Evolutionary conservation across 805 yeast genomes (phyloP).

Genomic region (Pichia phayaonensis): DNA sequence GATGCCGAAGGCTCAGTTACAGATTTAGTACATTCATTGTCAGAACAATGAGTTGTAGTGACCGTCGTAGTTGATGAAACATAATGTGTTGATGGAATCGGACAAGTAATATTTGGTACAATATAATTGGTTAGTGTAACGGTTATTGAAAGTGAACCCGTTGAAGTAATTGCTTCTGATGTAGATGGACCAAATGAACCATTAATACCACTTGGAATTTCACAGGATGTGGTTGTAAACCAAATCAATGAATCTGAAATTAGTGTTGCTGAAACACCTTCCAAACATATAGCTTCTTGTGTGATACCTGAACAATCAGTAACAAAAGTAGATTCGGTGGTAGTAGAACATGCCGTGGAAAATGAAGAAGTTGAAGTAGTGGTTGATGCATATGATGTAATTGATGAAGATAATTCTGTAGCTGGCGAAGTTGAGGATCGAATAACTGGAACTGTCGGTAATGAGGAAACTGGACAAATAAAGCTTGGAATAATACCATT

Average conservation of each 20-base stretch:
- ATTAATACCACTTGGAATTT: conserved; percentile 2
- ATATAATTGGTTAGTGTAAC: conserved; percentile 3
- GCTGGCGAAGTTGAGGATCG: conserved; percentile 7
- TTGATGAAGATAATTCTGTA: not conserved
- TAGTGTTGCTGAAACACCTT: conserved; percentile 7
- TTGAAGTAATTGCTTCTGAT: not conserved
- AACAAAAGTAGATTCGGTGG: not conserved
- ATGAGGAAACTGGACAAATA: conserved; percentile 8
- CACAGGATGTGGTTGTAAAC: conserved; percentile 6
- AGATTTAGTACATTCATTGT: not conserved
- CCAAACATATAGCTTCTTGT: conserved; percentile 4
- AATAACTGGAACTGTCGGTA: too few relatives aligned
- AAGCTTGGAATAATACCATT: conserved; percentile 1
- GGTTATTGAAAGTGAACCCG: not conserved
- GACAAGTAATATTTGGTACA: conserved; percentile 6
- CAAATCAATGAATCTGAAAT: conserved; percentile 6
- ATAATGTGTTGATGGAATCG: conserved; percentile 1
- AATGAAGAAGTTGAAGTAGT: conserved; percentile 1
- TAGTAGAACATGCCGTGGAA: not conserved
- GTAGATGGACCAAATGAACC: conserved; percentile 10
- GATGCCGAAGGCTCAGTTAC: not conserved
- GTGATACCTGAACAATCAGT: not conserved
- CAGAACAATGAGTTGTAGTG: not conserved
- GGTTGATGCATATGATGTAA: not conserved
- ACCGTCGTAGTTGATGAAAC: not conserved